phyloP scores from a whole-genome alignment of 2,329 filamentous ascomycete genomes.

The Monilinia fructigena region DNA sequence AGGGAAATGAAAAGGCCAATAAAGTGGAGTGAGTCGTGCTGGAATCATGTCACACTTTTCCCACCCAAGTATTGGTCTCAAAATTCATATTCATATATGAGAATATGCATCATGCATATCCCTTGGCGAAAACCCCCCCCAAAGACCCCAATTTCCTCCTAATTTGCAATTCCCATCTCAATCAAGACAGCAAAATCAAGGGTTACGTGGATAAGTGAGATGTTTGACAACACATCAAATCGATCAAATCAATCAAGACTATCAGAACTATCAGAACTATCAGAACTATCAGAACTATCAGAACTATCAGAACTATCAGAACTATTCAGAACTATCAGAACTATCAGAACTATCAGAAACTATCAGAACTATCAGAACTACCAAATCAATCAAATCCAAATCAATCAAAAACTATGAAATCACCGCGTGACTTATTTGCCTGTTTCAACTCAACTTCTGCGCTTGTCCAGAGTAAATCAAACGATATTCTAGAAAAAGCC shows the following conservation, averaged over 20 bases:
- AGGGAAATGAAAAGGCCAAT: not conserved
- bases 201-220: not conserved
- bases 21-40: not conserved
- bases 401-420: constrained; percentile 17
- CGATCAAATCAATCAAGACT: constrained; percentile 5
- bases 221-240: constrained; percentile 15
- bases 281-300: too few relatives aligned
- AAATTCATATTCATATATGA: not conserved
- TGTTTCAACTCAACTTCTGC: too few relatives aligned
- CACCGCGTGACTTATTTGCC: too few relatives aligned
- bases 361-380: too few relatives aligned
- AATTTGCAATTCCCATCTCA: not conserved
- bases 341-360: too few relatives aligned
- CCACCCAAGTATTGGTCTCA: not conserved
- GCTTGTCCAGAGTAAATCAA: not conserved
- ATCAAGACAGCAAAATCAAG: not conserved
- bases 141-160: constrained; percentile 17
- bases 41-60: not conserved
- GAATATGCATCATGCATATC: constrained; percentile 10
- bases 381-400: too few relatives aligned
- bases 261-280: not conserved
- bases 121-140: constrained; percentile 5
- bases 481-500: constrained; percentile 15
- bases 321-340: not conserved
- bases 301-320: too few relatives aligned